Evolutionary conservation across 2,329 filamentous ascomycete genomes (phyloP).

Genomic region (Cordyceps sp.): DNA sequence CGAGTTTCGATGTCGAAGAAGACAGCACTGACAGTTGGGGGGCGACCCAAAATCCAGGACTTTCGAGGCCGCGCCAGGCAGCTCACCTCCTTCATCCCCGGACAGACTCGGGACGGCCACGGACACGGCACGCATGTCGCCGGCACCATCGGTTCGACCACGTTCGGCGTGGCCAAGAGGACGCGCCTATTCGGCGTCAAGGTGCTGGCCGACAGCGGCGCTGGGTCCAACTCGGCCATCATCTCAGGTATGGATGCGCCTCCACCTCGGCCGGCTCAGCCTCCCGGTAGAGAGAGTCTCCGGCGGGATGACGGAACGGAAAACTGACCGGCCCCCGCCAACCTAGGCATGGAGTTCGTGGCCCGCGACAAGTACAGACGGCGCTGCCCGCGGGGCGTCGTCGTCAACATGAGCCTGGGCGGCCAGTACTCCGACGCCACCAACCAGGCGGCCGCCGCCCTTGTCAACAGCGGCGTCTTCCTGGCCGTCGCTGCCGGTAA

Average conservation of each 20-base stretch:
- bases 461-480: constrained; percentile 25
- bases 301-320: no score
- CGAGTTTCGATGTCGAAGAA: constrained; percentile 22
- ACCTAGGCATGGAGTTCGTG: constrained; percentile 23
- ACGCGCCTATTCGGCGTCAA: constrained; percentile 20
- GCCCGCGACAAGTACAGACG: constrained; percentile 15
- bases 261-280: no score
- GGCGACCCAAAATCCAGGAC: no score
- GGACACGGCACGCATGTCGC: constrained; percentile 21
- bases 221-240: constrained; percentile 18
- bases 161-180: constrained; percentile 23
- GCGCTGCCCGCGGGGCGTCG: constrained; percentile 21
- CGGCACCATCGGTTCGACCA: constrained; percentile 15
- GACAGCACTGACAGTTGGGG: no score
- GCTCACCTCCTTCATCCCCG: constrained; percentile 16
- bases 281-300: no score
- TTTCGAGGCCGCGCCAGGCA: constrained; percentile 22
- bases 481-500: constrained; percentile 36
- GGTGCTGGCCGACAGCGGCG: constrained; percentile 17
- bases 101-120: constrained; percentile 11
- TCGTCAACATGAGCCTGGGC: constrained; percentile 35
- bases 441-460: constrained; percentile 26
- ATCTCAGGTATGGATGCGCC: no score
- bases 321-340: no score
- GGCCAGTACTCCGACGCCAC: constrained; percentile 22